Conservation (phyloP, 148 eudicot genomes). For the Amaranthus palmeri region DNA sequence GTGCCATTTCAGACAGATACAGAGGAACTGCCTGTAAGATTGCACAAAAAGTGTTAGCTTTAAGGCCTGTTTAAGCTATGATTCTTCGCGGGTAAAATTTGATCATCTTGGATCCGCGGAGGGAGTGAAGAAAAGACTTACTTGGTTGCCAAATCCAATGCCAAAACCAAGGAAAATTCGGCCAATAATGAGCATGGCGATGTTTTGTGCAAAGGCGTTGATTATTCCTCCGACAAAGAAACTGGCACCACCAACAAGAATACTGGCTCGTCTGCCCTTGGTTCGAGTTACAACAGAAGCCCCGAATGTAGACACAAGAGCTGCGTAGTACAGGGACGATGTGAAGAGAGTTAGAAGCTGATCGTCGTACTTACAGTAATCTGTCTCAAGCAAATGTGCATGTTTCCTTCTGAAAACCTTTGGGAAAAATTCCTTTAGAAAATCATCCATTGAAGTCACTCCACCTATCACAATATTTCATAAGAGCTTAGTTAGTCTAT, state of each 20-base stretch:
- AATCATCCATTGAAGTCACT: slow-evolving; percentile 96
- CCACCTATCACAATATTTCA: slow-evolving; percentile 50
- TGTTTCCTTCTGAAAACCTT: slow-evolving; percentile 58
- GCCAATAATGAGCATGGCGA: slow-evolving; percentile 63
- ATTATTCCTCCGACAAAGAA: slow-evolving; percentile 55
- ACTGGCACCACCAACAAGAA: slow-evolving; percentile 52
- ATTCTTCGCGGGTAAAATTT: too few species aligned
- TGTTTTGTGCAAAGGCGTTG: slow-evolving; percentile 51
- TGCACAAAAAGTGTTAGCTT: neutral
- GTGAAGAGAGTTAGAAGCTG: slow-evolving; percentile 87
- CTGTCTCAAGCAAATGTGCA: slow-evolving; percentile 57
- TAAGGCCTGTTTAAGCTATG: too few species aligned
- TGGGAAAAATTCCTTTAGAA: slow-evolving; percentile 74
- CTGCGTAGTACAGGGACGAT: slow-evolving; percentile 87
- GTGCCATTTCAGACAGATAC: slow-evolving; percentile 77
- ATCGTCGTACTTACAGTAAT: slow-evolving; percentile 87
- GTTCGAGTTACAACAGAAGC: slow-evolving; percentile 68
- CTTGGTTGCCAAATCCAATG: slow-evolving; percentile 81
- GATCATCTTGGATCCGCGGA: neutral
- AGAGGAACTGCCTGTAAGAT: slow-evolving; percentile 59
- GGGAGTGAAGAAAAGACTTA: slow-evolving; percentile 23
- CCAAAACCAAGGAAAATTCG: slow-evolving; percentile 65
- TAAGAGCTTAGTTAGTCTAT: neutral
- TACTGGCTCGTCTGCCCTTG: slow-evolving; percentile 66
- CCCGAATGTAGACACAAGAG: slow-evolving; percentile 66